phyloP scores from a whole-genome alignment of 2,329 filamentous ascomycete species.

The Colletotrichum sp. region DNA sequence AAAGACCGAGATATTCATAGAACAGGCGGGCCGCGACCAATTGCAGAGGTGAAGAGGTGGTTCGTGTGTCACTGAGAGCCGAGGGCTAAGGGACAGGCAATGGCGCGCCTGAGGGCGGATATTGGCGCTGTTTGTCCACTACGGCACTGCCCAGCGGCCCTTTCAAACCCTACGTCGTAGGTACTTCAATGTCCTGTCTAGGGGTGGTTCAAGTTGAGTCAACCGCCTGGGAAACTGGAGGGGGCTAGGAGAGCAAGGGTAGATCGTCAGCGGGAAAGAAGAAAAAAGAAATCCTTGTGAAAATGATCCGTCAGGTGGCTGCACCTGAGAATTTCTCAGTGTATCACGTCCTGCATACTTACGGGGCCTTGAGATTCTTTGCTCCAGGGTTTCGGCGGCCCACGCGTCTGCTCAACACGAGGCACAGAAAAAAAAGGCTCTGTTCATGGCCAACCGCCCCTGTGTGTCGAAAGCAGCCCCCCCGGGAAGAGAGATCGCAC shows the following conservation, averaged over 20 bases:
- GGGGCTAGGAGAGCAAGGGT: neutral
- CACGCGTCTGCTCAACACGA: conserved; percentile 14
- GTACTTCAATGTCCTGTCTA: neutral
- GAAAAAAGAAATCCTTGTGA: neutral
- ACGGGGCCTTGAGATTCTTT: conserved; percentile 13
- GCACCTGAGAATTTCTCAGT: conserved; percentile 14
- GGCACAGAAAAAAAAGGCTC: neutral
- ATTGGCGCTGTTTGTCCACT: neutral
- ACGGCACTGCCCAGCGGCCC: neutral
- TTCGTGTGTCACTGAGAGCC: neutral
- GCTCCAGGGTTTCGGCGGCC: conserved; percentile 7
- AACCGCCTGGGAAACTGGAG: neutral
- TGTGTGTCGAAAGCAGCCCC: neutral
- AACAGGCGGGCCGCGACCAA: neutral
- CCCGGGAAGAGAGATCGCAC: neutral
- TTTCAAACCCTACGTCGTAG: neutral
- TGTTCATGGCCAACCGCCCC: neutral
- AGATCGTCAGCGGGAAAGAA: neutral
- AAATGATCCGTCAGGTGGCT: conserved; percentile 6
- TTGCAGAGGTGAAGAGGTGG: neutral
- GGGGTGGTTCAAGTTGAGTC: neutral
- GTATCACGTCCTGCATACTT: conserved; percentile 17
- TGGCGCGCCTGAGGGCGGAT: neutral
- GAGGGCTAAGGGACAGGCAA: neutral
- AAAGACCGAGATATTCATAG: conserved; percentile 19